Evolutionary conservation across 148 eudicot species (phyloP).

Genomic region (Cornus kousa): DNA sequence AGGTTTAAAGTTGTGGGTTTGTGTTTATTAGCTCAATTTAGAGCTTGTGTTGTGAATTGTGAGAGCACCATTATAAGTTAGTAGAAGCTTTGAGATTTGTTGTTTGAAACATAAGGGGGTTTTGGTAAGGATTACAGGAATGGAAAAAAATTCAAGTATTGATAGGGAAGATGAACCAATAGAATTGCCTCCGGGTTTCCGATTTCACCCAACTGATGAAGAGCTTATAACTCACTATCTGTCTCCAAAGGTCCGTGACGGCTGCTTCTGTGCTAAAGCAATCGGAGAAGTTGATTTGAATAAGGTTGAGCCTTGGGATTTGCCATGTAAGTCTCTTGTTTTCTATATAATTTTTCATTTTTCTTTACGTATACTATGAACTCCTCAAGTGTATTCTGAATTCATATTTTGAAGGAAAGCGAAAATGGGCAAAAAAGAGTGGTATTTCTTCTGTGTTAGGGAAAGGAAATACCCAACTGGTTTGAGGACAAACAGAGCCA

Average conservation of each 20-base stretch:
- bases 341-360: neutral
- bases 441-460: slow-evolving; percentile 80
- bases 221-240: slow-evolving; percentile 83
- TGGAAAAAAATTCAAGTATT: slow-evolving; percentile 29
- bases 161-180: slow-evolving; percentile 44
- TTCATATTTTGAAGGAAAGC: slow-evolving; percentile 42
- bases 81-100: neutral
- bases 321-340: slow-evolving; percentile 62
- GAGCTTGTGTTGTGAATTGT: neutral
- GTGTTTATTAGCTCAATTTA: neutral
- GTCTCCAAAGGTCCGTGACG: slow-evolving; percentile 46
- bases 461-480: slow-evolving; percentile 91
- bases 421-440: slow-evolving; percentile 84
- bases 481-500: slow-evolving; percentile 76
- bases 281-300: slow-evolving; percentile 87
- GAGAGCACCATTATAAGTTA: neutral
- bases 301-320: slow-evolving; percentile 95
- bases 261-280: slow-evolving; percentile 43
- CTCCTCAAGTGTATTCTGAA: neutral
- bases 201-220: slow-evolving; percentile 92
- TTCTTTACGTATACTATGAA: neutral
- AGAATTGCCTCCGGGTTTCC: slow-evolving; percentile 88
- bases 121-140: slow-evolving; percentile 7
- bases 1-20: slow-evolving; percentile 7
- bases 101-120: neutral